A percentile compares a stretch with the other conserved stretches of the same genome.
These are phyloP conservation scores for Vigna unguiculata DNA, from an alignment of 306 rosid species.

Conservation along the genomic window DNA sequence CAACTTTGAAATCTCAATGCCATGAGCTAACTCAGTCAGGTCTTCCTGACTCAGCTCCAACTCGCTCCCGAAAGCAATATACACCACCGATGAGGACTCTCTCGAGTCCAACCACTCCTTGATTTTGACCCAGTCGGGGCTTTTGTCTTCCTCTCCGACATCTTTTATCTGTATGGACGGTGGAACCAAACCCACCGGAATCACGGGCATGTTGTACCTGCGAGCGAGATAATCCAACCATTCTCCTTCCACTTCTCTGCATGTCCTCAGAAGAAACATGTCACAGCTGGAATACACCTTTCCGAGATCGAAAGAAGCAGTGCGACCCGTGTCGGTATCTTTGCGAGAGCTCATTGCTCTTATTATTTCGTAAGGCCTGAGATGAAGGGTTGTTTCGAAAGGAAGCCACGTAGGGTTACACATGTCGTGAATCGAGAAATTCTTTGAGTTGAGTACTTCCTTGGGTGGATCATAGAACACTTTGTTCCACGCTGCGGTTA, in stretches of 20 bases:
- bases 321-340: neutral
- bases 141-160: neutral
- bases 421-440: neutral
- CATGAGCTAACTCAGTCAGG: conserved; percentile 48
- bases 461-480: too few relatives aligned
- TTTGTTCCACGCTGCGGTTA: too few relatives aligned
- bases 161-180: neutral
- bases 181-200: neutral
- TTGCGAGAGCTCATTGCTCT: neutral
- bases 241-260: conserved; percentile 11
- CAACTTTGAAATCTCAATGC: conserved; percentile 53
- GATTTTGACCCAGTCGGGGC: conserved; percentile 44
- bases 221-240: neutral
- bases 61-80: conserved; percentile 44
- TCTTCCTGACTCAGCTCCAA: conserved; percentile 46
- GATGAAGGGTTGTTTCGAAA: neutral
- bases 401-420: neutral
- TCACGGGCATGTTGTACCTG: neutral
- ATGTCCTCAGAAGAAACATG: neutral
- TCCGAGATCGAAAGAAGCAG: neutral
- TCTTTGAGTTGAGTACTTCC: neutral
- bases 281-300: conserved; percentile 2
- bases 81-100: conserved; percentile 50
- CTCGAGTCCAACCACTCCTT: conserved; percentile 42
- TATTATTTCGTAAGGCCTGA: neutral